Conservation (phyloP, 768 basidiomycete species). For the Mycena kentingensis region DNA sequence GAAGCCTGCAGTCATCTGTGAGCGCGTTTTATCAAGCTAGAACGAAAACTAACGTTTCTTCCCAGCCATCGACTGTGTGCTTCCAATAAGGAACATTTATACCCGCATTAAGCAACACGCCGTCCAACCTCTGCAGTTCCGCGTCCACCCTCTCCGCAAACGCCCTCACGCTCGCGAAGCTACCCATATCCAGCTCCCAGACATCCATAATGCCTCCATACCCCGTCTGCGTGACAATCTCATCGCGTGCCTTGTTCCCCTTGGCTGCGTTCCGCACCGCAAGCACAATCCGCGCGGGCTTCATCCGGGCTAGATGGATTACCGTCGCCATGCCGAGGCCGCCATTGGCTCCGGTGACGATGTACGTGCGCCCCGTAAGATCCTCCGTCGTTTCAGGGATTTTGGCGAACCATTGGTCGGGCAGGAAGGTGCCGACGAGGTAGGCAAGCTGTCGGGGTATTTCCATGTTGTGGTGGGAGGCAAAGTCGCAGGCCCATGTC, state of each 20-base stretch:
- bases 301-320: slow-evolving; percentile 32
- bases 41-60: slow-evolving; percentile 28
- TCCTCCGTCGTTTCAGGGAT: slow-evolving; percentile 25
- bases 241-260: slow-evolving; percentile 22
- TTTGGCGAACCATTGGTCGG: slow-evolving; percentile 12
- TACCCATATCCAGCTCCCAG: slow-evolving; percentile 38
- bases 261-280: slow-evolving; percentile 32
- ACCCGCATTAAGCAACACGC: slow-evolving; percentile 36
- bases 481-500: too few species aligned
- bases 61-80: slow-evolving; percentile 36
- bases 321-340: slow-evolving; percentile 39
- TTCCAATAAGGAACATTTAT: slow-evolving; percentile 11
- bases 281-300: slow-evolving; percentile 29
- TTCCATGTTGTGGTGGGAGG: too few species aligned
- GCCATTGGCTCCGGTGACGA: slow-evolving; percentile 42
- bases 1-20: neutral
- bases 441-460: neutral
- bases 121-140: slow-evolving; percentile 27
- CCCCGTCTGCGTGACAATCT: slow-evolving; percentile 22
- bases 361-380: slow-evolving; percentile 37
- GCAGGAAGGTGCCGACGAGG: slow-evolving; percentile 2
- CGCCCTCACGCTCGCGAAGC: slow-evolving; percentile 34
- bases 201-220: slow-evolving; percentile 26
- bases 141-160: slow-evolving; percentile 33
- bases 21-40: neutral